Evolutionary conservation across 805 yeast genomes (phyloP), one percentile per base, ranked within the genome.

Genomic region (Brettanomyces anomalus): DNA sequence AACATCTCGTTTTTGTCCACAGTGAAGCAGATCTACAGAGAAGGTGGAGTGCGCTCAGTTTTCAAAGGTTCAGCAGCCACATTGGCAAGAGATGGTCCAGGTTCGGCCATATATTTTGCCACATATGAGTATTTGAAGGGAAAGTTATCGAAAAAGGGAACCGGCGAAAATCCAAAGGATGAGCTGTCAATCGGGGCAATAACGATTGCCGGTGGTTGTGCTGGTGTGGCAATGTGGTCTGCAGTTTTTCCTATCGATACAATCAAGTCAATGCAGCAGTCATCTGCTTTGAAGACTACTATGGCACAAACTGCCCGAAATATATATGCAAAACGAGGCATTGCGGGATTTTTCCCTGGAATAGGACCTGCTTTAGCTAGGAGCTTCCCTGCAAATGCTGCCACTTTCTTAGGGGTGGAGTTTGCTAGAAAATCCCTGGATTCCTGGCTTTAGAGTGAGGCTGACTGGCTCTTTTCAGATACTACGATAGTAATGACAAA

Each of bases 331-430:
- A 76, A 76, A 48, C 90, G 89, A 18, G 97, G 97, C 20, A 50
- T 87, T 50, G 83, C 79, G 59, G 96, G 94, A 0, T 90, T 90
- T 66, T 90, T 89, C 85, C 97, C 97, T 3, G 98, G 98, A 44
- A 72, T 90, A 19, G 97, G 96, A 0, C 97, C 98, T 5, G 97
- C 97, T 2, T 68, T 90, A 56, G 77, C 87, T 20, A 76, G 98
- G 63, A 81, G 95, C 34, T 90, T 93, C 82, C 97, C 97, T 3
- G 97, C 97, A 18, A 90, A 93, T 64, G 98, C 98, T n/a, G 97
- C 98, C 7, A 89, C 97, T 3, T 90, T 90, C 67, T 74, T 87
- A 31, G 98, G 97, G 38, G 97, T 90, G 26, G 98, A 90, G 62
- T 57, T 89, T 45, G 85, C 95, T 3, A 54, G 55, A 46, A 50